Evolutionary conservation across 306 rosid genomes (phyloP).

Genomic region (Prunus kanzakura): DNA sequence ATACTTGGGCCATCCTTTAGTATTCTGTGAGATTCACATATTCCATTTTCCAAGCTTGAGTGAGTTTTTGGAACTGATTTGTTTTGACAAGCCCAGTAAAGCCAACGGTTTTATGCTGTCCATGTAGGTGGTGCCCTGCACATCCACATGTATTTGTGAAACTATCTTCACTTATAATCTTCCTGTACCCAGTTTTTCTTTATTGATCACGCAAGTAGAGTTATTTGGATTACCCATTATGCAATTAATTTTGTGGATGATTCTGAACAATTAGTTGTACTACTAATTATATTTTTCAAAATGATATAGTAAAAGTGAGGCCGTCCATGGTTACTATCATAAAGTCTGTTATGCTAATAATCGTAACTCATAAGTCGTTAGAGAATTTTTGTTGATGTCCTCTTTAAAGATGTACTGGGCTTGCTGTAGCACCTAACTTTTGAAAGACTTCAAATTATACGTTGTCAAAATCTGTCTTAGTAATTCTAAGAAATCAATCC

Average conservation of each 20-base stretch:
- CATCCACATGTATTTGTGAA: neutral
- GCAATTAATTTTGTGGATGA: neutral
- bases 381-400: neutral
- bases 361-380: neutral
- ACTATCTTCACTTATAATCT: neutral
- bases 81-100: neutral
- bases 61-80: neutral
- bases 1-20: neutral
- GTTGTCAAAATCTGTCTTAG: neutral
- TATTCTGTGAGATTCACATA: neutral
- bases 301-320: neutral
- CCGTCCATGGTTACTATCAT: neutral
- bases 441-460: neutral
- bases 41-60: neutral
- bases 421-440: neutral
- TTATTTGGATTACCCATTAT: neutral
- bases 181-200: neutral
- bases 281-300: neutral
- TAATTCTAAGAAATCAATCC: neutral
- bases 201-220: neutral
- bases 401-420: neutral
- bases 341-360: neutral
- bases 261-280: neutral
- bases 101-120: neutral
- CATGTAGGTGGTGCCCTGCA: neutral